A percentile compares a stretch with the other conserved stretches of the same genome.
Evolutionary conservation across 1,139 yeast species (phyloP).

Genomic region (Scheffersomyces cryptocercus): DNA sequence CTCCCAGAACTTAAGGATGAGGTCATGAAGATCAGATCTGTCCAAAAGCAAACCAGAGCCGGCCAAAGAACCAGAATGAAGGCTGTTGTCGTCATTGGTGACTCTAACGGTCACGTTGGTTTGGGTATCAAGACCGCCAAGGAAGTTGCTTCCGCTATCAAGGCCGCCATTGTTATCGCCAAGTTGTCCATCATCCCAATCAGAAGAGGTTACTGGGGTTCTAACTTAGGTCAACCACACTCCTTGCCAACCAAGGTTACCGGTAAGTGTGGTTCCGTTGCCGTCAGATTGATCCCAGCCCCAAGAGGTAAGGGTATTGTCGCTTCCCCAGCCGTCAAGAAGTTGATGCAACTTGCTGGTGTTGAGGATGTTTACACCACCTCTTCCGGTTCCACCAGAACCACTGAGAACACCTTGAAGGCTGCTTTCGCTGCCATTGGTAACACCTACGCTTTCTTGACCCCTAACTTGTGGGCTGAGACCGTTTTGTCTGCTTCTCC

Average conservation of each 20-base stretch:
- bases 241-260: constrained; percentile 97
- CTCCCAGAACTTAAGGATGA: constrained; percentile 96
- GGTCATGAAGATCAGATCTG: constrained; percentile 99
- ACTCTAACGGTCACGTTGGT: constrained; percentile 99
- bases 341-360: constrained; percentile 99
- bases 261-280: constrained; percentile 99
- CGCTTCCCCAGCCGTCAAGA: constrained; percentile 99
- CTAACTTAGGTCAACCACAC: constrained; percentile 99
- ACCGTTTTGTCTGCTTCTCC: constrained; percentile 87
- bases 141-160: constrained; percentile 99
- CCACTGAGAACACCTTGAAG: constrained; percentile 99
- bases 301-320: constrained; percentile 99
- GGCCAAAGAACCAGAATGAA: constrained; percentile 99
- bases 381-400: constrained; percentile 99
- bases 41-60: constrained; percentile 99
- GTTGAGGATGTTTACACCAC: constrained; percentile 99
- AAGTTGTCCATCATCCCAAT: constrained; percentile 98
- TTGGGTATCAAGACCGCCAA: constrained; percentile 99
- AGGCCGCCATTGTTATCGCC: constrained; percentile 99
- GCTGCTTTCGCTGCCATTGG: constrained; percentile 99
- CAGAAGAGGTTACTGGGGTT: constrained; percentile 99
- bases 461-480: constrained; percentile 98
- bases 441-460: constrained; percentile 99
- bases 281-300: constrained; percentile 98
- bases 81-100: constrained; percentile 99